These are phyloP conservation scores for Flaveria ramosissima DNA, from an alignment of 129 eudicot genomes.

Conservation along the genomic window DNA sequence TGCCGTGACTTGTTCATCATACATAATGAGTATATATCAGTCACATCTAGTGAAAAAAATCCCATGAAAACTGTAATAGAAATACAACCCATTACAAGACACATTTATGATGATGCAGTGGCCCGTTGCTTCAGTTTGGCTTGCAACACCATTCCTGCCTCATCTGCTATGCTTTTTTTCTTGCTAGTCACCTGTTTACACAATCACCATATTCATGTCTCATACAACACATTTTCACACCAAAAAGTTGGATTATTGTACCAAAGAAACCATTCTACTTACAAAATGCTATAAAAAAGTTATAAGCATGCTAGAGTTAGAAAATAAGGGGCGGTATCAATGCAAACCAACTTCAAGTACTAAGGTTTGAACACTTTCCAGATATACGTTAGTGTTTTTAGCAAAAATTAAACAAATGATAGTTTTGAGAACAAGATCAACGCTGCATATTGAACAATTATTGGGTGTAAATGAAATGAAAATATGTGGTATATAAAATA, in stretches of 20 bases:
- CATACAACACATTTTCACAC: conserved; percentile 1
- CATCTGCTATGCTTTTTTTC: conserved; percentile 88
- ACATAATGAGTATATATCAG: neutral
- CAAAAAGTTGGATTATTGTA: neutral
- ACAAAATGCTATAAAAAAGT: neutral
- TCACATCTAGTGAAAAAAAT: conserved; percentile 17
- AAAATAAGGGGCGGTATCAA: neutral
- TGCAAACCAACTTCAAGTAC: conserved; percentile 1
- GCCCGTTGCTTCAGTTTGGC: conserved; percentile 73
- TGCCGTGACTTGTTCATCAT: neutral
- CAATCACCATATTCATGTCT: neutral
- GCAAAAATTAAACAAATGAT: neutral
- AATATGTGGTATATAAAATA: neutral
- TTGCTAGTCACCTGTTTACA: conserved; percentile 76
- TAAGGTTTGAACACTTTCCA: neutral
- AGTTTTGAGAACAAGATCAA: neutral
- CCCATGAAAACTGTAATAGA: conserved; percentile 10
- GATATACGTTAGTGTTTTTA: neutral
- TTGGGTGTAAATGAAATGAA: neutral
- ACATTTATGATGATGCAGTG: conserved; percentile 51
- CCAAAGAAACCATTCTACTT: neutral
- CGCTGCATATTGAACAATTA: neutral
- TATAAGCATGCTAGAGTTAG: neutral
- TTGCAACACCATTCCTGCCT: conserved; percentile 75
- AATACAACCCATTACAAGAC: conserved; percentile 21